Evolutionary conservation across 2,329 filamentous ascomycete genomes (phyloP), one percentile per base, ranked within the genome.

Genomic region (Verticillium nubilum): DNA sequence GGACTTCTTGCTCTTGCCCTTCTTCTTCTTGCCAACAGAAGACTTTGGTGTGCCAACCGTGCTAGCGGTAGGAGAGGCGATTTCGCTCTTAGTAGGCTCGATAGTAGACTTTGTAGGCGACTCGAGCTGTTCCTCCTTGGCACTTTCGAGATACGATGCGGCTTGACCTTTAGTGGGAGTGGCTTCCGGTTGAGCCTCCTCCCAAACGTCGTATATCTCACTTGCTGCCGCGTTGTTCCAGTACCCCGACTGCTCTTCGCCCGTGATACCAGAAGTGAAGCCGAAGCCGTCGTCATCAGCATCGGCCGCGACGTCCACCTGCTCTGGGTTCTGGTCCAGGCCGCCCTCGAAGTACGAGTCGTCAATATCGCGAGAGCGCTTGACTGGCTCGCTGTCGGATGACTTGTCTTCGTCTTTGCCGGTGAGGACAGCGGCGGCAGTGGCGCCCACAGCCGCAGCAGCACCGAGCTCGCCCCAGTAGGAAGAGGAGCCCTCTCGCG

Each of bases 1-100:
- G 42, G 42, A 47, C 56, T 75, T 72, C 58, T 74, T 74, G 37
- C 26, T 27, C 62, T 71, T 73, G 61, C 72, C 74, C 47, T 67
- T 70, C 60, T 72, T 71, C 60, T 72, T 76, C 61, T 70, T 72
- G 35, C 63, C 63, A 12, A 26, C 68, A 19, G 65, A 66, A 54
- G 68, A 67, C 58, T 68, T 71, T 58, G 72, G 53, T 31, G 35
- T 26, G 35, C 13, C 42, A 19, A 47, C 19, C 42, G 23, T 47
- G 42, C 42, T 47, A 12, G 42, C n/a, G 19, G 42, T 47, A 23
- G 42, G 42, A 47, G 42, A 47, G n/a, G n/a, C 42, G 42, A 47
- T 47, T 23, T 47, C 42, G 42, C 42, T 47, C n/a, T 10, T 47
- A 7, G 42, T 23, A 5, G 19, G n/a, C 4, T 23, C 42, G n/a